These are phyloP conservation scores for Cubamyces sp. DNA, from an alignment of 768 basidiomycete species.

Conservation along the genomic window DNA sequence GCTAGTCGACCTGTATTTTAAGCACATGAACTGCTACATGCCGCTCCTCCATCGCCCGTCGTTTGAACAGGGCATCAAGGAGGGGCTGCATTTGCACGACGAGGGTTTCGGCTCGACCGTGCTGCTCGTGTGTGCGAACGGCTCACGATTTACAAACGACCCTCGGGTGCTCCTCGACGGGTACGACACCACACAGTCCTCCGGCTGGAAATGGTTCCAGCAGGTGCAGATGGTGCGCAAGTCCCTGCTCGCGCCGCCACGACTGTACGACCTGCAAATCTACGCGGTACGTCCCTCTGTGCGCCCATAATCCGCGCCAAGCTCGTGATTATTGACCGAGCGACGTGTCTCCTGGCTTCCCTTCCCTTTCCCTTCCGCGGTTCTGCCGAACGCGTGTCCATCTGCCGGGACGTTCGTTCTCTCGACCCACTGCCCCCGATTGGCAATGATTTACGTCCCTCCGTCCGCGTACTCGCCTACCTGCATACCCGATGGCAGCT, in stretches of 20 bases:
- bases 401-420: conserved; percentile 29
- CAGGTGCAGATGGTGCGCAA: conserved; percentile 67
- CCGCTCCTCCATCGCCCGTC: conserved; percentile 54
- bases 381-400: conserved; percentile 31
- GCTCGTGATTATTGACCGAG: background rate
- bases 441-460: conserved; percentile 24
- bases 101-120: conserved; percentile 48
- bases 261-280: conserved; percentile 72
- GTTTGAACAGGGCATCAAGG: conserved; percentile 44
- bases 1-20: conserved; percentile 56
- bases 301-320: background rate
- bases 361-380: background rate
- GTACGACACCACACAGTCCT: conserved; percentile 36
- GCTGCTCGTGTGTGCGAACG: conserved; percentile 56
- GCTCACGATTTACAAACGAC: conserved; percentile 56
- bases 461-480: conserved; percentile 29
- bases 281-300: conserved; percentile 49
- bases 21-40: conserved; percentile 42
- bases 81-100: conserved; percentile 45
- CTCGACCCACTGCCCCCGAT: conserved; percentile 11
- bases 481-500: no score
- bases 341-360: background rate
- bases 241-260: conserved; percentile 57
- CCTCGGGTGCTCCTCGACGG: conserved; percentile 43
- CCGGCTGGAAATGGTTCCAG: conserved; percentile 52